Base-by-base conservation (phyloP, 1,284 basidiomycete species). In the Apiotrichum domesticum region DNA sequence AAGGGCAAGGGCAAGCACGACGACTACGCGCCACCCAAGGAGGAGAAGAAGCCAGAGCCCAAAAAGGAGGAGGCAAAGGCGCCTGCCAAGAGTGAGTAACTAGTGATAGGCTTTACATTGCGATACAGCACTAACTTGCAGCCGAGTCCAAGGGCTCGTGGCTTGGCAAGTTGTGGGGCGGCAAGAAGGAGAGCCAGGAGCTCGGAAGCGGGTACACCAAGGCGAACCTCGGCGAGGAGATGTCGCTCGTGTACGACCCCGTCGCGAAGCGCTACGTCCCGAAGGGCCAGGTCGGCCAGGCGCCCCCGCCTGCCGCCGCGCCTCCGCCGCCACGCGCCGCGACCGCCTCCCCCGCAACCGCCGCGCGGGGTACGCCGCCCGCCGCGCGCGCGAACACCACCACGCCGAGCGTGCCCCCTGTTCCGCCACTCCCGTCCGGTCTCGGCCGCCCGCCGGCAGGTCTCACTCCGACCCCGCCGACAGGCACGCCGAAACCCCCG, bases 191-290 rank as follows among this genome's bases (percentile, higher is more conserved):
- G 15, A 77, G 79, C 78, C 5, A 87, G 81, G 14, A 90, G 93
- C 56, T 87, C 85, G 52, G 34, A 1, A n/a, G 43, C 13, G 51
- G 51, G 21, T 46, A 46, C 44, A 53, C 51, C 4, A 39, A 39
- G 71, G 96, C 95, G 14, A 98, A 90, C 66, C 82, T 98, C 29
- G 96, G 96, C 15, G 90, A 98, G 68, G 86, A 95, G 70, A 90
- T 83, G 35, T 81, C 85, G 46, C 95, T 98, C 79, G 89, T 92
- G 66, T 99, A 90, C 73, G 96, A 99, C 75, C 86, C 88, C 67
- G 92, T 97, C 29, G 82, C 88, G 61, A 96, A 96, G 77, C 84
- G 87, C 61, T 99, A 96, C 96, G 87, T 98, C 21, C 94, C 97
- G 76, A 94, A 89, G 77, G 93, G 88, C 77, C 90, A 90, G 35